Percentiles rank a stretch among this genome's conserved stretches.
phyloP scores from a whole-genome alignment of 2,329 filamentous ascomycete species.

The Aspergillus tanneri region DNA sequence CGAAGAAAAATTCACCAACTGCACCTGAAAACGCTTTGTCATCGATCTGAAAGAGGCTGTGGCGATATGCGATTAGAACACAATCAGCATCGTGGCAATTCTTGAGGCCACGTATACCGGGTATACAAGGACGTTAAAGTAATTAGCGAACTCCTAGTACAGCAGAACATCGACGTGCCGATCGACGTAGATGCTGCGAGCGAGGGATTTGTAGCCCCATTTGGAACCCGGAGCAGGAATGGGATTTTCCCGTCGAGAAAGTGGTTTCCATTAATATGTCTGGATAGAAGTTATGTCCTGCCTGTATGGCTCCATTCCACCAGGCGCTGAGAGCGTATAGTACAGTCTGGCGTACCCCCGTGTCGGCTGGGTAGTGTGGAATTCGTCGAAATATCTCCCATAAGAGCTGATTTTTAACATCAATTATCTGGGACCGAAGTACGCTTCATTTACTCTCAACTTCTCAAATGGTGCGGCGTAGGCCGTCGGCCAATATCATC shows the following conservation, averaged over 20 bases:
- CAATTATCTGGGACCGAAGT: slow-evolving; percentile 68
- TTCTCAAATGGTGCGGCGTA: slow-evolving; percentile 70
- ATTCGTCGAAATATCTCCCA: slow-evolving; percentile 63
- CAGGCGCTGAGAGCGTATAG: background rate
- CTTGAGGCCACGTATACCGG: too few species aligned
- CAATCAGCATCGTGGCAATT: too few species aligned
- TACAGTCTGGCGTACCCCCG: slow-evolving; percentile 56
- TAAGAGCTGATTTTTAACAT: slow-evolving; percentile 69
- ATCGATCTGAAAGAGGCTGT: too few species aligned
- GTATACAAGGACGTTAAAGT: too few species aligned
- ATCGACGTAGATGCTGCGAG: too few species aligned
- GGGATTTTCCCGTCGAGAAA: background rate
- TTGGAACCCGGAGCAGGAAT: background rate
- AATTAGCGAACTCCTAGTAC: too few species aligned
- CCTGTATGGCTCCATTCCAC: background rate
- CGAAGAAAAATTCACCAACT: too few species aligned
- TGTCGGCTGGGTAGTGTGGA: slow-evolving; percentile 70
- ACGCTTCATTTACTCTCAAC: slow-evolving; percentile 69
- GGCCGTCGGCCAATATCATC: slow-evolving; percentile 70
- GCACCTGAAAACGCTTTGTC: too few species aligned
- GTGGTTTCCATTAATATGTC: background rate
- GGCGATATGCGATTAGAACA: too few species aligned
- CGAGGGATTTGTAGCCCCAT: too few species aligned
- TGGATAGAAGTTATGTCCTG: background rate
- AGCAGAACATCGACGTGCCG: too few species aligned